Conservation (phyloP, 768 basidiomycete species). For the Gautieria morchelliformis region DNA sequence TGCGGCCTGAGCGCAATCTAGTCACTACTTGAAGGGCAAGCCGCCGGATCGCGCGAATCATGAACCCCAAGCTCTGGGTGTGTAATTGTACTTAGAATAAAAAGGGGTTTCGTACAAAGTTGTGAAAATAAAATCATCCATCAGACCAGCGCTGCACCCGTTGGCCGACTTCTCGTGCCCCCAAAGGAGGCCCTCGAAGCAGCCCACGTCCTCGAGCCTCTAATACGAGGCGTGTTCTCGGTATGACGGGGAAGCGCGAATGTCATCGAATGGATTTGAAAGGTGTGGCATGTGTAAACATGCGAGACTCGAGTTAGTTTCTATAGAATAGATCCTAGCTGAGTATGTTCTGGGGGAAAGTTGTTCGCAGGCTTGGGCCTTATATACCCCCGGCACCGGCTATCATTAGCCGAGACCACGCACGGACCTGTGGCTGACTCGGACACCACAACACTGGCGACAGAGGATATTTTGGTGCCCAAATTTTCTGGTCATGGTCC, state of each 20-base stretch:
- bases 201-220: conserved; percentile 31
- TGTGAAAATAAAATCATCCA: conserved; percentile 17
- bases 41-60: no score
- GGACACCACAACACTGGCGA: no score
- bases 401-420: no score
- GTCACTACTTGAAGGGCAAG: no score
- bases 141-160: conserved; percentile 33
- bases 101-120: no score
- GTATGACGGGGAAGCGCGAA: conserved; percentile 27
- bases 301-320: conserved; percentile 37
- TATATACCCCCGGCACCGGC: conserved; percentile 6
- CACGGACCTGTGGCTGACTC: no score
- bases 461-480: no score
- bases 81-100: no score
- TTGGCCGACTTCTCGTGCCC: conserved; percentile 19
- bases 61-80: no score
- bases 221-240: conserved; percentile 26
- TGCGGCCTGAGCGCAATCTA: no score
- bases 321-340: conserved; percentile 30
- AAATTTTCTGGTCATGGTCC: no score
- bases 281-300: conserved; percentile 35
- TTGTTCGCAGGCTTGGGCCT: background rate
- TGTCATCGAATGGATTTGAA: conserved; percentile 33
- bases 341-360: conserved; percentile 34
- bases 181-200: conserved; percentile 16